Evolutionary conservation across 805 yeast genomes (phyloP), one percentile per base, ranked within the genome.

Genomic region (Maudiozyma turicensis): DNA sequence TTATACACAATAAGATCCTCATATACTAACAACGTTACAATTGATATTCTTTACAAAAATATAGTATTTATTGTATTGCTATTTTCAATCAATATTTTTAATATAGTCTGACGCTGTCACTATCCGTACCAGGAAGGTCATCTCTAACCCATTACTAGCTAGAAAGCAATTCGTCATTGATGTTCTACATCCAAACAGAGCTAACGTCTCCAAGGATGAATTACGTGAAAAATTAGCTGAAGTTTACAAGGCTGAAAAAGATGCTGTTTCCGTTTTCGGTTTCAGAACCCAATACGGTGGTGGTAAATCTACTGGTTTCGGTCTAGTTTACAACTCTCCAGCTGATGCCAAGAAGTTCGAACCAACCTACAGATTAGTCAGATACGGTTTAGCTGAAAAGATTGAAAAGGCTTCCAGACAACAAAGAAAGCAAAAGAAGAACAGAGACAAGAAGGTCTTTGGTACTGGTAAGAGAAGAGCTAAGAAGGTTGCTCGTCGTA

Each of bases 201-300:
- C 99, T 69, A 93, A 91, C 80, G 96, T 93, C 72, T 83, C 99
- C 72, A 93, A 93, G 87, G 97, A 89, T 74, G 99, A 93, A 78
- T 84, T 93, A 76, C 88, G 98, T 74, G 98, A 86, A 75, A 85
- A 80, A 74, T 80, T 87, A 68, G 86, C 95, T 71, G 81, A 81
- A 66, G 76, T 80, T 68, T 87, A 87, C 93, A 86, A 86, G 80
- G 77, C 89, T 70, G 95, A 86, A 70, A 86, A 86, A 80, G 95
- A 86, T 67, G 84, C 91, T 68, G 90, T 87, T 59, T 90, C 98
- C 60, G 99, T 91, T 66, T 93, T 93, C 72, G 98, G 98, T 74
- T 87, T 93, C 95, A 86, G 95, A 83, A 93, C 98, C 69, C 95
- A 88, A 77, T 93, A 80, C 76, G 99, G 99, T 87, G 99, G 99